Percentiles rank a stretch among this genome's conserved stretches.
phyloP scores from a whole-genome alignment of 1,284 basidiomycete genomes.

The Wolfiporia cocos region DNA sequence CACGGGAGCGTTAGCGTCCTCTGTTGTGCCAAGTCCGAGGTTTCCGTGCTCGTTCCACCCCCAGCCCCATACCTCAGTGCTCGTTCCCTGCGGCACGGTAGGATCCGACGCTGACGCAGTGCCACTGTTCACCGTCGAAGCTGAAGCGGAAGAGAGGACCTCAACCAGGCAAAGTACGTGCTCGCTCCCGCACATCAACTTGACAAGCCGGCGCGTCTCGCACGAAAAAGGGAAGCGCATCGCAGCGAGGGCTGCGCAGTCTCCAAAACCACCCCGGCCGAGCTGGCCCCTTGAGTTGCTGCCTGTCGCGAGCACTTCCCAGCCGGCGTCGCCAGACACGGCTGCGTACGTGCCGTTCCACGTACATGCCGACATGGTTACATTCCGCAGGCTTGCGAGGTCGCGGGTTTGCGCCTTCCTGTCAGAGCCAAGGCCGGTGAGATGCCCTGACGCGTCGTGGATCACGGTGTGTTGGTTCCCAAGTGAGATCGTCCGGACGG shows the following conservation, averaged over 20 bases:
- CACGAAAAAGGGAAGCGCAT: slow-evolving; percentile 33
- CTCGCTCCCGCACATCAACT: slow-evolving; percentile 72
- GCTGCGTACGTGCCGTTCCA: slow-evolving; percentile 80
- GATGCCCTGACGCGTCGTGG: slow-evolving; percentile 40
- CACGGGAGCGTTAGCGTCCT: slow-evolving; percentile 43
- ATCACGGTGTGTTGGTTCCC: slow-evolving; percentile 72
- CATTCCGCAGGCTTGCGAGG: slow-evolving; percentile 24
- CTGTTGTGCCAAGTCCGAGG: slow-evolving; percentile 59
- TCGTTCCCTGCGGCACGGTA: background rate
- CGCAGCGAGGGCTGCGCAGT: slow-evolving; percentile 8
- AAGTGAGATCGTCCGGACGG: slow-evolving; percentile 37
- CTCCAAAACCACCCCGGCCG: slow-evolving; percentile 31
- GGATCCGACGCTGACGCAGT: background rate
- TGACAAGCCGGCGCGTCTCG: slow-evolving; percentile 14
- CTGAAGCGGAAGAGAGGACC: background rate
- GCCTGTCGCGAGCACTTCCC: slow-evolving; percentile 43
- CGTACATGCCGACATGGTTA: slow-evolving; percentile 51
- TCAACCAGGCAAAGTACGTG: slow-evolving; percentile 50
- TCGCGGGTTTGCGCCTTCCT: slow-evolving; percentile 60
- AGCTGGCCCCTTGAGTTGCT: slow-evolving; percentile 70
- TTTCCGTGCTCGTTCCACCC: slow-evolving; percentile 98
- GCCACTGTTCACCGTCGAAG: background rate
- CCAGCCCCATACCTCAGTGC: slow-evolving; percentile 66
- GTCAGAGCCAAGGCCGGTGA: slow-evolving; percentile 59
- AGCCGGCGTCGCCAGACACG: slow-evolving; percentile 13